Evolutionary conservation across 306 rosid species (phyloP).

Genomic region (Cucumis hystrix): DNA sequence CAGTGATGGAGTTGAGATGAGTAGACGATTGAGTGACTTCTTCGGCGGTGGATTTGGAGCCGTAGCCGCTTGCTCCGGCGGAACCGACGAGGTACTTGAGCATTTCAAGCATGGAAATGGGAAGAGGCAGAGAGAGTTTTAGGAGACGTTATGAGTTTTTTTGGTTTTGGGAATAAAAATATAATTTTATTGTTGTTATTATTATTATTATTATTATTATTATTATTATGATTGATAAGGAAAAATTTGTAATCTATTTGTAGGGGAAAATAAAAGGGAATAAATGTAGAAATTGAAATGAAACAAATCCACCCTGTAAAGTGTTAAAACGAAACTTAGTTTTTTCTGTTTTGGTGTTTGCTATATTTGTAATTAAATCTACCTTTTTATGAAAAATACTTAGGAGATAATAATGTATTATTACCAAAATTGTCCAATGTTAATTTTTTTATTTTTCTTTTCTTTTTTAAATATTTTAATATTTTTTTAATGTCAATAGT

Average conservation of each 20-base stretch:
- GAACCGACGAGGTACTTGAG: slow-evolving; percentile 62
- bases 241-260: neutral
- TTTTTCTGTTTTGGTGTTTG: neutral
- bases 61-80: slow-evolving; percentile 57
- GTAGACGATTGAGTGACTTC: slow-evolving; percentile 34
- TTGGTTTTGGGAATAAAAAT: neutral
- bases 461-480: too few relatives aligned
- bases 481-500: too few relatives aligned
- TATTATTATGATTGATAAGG: too few relatives aligned
- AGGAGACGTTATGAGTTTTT: neutral
- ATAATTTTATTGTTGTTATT: too few relatives aligned
- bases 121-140: neutral
- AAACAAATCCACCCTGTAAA: neutral
- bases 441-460: too few relatives aligned
- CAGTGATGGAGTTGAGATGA: slow-evolving; percentile 54
- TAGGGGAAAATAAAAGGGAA: neutral
- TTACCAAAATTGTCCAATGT: too few relatives aligned
- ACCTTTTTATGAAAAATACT: too few relatives aligned
- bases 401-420: too few relatives aligned
- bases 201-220: too few relatives aligned
- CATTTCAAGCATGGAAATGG: slow-evolving; percentile 34
- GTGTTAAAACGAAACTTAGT: neutral
- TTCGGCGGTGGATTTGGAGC: slow-evolving; percentile 74
- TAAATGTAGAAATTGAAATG: neutral
- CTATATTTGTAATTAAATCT: neutral